These are phyloP conservation scores for Cercospora brassicicola DNA, from an alignment of 2,329 filamentous ascomycete species.

Conservation along the genomic window DNA sequence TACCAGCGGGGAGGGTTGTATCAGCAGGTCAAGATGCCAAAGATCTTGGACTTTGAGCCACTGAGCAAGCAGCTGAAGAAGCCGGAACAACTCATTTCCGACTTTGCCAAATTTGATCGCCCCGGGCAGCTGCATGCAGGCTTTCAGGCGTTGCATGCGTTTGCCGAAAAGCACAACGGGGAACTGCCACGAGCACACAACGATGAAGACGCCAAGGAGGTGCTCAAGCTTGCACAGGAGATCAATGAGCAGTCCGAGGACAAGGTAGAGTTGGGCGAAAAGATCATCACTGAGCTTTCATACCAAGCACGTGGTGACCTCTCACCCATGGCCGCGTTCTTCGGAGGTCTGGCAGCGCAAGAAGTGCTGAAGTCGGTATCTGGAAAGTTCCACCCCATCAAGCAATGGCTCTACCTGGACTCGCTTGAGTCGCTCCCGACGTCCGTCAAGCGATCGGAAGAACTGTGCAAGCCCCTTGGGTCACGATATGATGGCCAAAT, in stretches of 20 bases:
- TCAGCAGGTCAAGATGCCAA: conserved; percentile 98
- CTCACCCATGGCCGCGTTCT: conserved; percentile 89
- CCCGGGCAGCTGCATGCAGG: conserved; percentile 89
- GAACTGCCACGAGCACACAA: conserved; percentile 80
- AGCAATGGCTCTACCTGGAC: conserved; percentile 96
- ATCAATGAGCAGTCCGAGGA: conserved; percentile 68
- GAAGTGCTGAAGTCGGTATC: conserved; percentile 96
- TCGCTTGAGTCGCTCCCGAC: conserved; percentile 91
- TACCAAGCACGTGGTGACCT: conserved; percentile 92
- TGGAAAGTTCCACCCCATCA: conserved; percentile 94
- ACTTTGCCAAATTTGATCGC: conserved; percentile 97
- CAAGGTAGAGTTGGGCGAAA: conserved; percentile 83
- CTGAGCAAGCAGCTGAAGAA: conserved; percentile 76
- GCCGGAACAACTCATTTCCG: conserved; percentile 86
- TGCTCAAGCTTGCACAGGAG: conserved; percentile 72
- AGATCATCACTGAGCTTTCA: conserved; percentile 86
- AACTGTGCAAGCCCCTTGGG: conserved; percentile 80
- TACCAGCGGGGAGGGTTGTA: conserved; percentile 89
- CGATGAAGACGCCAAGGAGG: conserved; percentile 75
- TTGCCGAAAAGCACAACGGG: conserved; percentile 68
- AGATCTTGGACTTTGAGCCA: conserved; percentile 83
- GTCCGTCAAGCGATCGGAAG: conserved; percentile 72
- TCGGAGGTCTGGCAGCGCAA: conserved; percentile 89
- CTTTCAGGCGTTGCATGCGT: conserved; percentile 87
- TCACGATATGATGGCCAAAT: conserved; percentile 96